Conservation (phyloP, 1,284 basidiomycete species). For the Abortiporus biennis region DNA sequence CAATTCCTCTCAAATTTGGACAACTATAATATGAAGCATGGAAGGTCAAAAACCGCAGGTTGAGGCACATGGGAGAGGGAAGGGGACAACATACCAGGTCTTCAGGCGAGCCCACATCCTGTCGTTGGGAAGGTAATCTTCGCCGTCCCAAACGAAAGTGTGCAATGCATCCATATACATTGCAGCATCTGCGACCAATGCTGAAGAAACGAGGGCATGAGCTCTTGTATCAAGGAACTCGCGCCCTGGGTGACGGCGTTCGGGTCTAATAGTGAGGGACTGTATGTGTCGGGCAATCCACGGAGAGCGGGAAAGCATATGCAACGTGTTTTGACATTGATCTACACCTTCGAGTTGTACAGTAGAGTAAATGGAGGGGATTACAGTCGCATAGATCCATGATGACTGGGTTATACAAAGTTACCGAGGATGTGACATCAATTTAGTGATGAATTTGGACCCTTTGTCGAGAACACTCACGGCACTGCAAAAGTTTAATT, state of each 20-base stretch:
- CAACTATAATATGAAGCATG: constrained; percentile 36
- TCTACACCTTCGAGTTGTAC: constrained; percentile 45
- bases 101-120: constrained; percentile 71
- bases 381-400: constrained; percentile 41
- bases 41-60: neutral
- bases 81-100: constrained; percentile 40
- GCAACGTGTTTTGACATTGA: constrained; percentile 56
- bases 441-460: neutral
- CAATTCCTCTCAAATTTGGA: constrained; percentile 51
- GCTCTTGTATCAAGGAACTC: constrained; percentile 16
- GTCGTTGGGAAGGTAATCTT: constrained; percentile 57
- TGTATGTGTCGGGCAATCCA: constrained; percentile 61
- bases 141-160: constrained; percentile 63
- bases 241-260: constrained; percentile 14
- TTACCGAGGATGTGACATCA: neutral
- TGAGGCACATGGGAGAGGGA: neutral
- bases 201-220: constrained; percentile 20
- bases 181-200: constrained; percentile 31
- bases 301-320: constrained; percentile 49
- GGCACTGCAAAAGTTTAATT: constrained; percentile 50
- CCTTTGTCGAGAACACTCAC: constrained; percentile 32
- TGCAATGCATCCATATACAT: constrained; percentile 52
- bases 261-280: constrained; percentile 43
- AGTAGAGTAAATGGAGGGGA: constrained; percentile 51
- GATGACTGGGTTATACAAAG: constrained; percentile 26